phyloP scores from a whole-genome alignment of 2,329 filamentous ascomycete genomes.

The Teratosphaeria zuluensis region DNA sequence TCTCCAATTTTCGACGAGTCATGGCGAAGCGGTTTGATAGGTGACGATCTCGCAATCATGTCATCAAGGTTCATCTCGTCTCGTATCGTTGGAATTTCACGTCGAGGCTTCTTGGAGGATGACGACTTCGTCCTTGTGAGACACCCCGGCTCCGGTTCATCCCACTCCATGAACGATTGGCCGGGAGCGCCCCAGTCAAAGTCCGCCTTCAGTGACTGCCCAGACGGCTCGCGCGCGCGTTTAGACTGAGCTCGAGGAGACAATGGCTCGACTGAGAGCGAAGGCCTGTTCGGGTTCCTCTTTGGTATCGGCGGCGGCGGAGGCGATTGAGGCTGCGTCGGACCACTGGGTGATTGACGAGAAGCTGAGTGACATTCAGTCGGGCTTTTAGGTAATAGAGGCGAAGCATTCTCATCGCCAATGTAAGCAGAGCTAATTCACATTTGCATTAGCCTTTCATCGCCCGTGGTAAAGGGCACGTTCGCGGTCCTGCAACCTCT shows the following conservation, averaged over 20 bases:
- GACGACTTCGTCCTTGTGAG: neutral
- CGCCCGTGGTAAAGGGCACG: neutral
- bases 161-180: neutral
- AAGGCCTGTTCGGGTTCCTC: neutral
- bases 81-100: too few species aligned
- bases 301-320: neutral
- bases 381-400: neutral
- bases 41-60: neutral
- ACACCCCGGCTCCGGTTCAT: neutral
- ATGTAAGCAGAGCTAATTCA: neutral
- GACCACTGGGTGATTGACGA: too few species aligned
- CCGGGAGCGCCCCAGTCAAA: neutral
- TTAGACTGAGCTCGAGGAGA: neutral
- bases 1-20: neutral
- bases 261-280: neutral
- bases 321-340: too few species aligned
- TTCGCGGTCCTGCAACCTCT: slow-evolving; percentile 24
- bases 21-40: neutral
- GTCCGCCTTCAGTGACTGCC: neutral
- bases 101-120: neutral
- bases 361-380: neutral
- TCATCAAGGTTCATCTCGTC: too few species aligned
- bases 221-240: neutral
- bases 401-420: neutral
- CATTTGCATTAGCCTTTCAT: neutral